These are phyloP conservation scores for Didymella segeticola DNA, from an alignment of 2,329 filamentous ascomycete species.

Conservation along the genomic window DNA sequence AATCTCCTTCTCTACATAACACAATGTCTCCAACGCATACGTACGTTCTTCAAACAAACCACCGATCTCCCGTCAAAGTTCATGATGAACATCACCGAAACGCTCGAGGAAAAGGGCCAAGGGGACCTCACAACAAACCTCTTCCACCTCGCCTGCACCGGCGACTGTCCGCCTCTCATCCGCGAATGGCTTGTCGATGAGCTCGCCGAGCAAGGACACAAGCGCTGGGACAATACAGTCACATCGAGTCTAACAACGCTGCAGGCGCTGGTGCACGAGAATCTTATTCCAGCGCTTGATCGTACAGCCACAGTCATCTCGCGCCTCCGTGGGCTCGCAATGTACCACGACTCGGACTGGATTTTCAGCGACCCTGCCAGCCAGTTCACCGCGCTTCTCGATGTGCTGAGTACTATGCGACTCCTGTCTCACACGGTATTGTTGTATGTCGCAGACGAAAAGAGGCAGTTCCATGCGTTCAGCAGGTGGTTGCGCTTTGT, in stretches of 20 bases:
- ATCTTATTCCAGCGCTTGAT: slow-evolving; percentile 86
- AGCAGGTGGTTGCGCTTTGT: slow-evolving; percentile 84
- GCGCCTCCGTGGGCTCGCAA: slow-evolving; percentile 81
- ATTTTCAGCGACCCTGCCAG: slow-evolving; percentile 59
- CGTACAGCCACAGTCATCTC: slow-evolving; percentile 81
- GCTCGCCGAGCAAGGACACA: slow-evolving; percentile 75
- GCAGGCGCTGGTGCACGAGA: slow-evolving; percentile 80
- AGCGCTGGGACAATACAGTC: slow-evolving; percentile 92
- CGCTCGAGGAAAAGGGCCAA: slow-evolving; percentile 69
- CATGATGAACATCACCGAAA: slow-evolving; percentile 76
- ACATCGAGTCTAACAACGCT: slow-evolving; percentile 78
- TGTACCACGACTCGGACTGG: slow-evolving; percentile 73
- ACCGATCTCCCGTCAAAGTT: slow-evolving; percentile 82
- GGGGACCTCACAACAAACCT: slow-evolving; percentile 76
- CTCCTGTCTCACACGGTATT: slow-evolving; percentile 78
- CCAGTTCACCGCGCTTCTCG: slow-evolving; percentile 58
- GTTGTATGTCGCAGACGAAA: slow-evolving; percentile 74
- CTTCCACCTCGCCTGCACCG: slow-evolving; percentile 85
- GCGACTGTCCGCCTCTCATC: slow-evolving; percentile 75
- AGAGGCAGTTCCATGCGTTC: slow-evolving; percentile 78
- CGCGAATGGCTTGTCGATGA: slow-evolving; percentile 90
- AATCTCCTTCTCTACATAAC: slow-evolving; percentile 85
- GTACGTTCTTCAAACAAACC: slow-evolving; percentile 81
- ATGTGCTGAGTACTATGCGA: slow-evolving; percentile 76
- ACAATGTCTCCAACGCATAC: slow-evolving; percentile 79